Evolutionary conservation across 805 yeast species (phyloP).

Genomic region (Lachancea fermentati): DNA sequence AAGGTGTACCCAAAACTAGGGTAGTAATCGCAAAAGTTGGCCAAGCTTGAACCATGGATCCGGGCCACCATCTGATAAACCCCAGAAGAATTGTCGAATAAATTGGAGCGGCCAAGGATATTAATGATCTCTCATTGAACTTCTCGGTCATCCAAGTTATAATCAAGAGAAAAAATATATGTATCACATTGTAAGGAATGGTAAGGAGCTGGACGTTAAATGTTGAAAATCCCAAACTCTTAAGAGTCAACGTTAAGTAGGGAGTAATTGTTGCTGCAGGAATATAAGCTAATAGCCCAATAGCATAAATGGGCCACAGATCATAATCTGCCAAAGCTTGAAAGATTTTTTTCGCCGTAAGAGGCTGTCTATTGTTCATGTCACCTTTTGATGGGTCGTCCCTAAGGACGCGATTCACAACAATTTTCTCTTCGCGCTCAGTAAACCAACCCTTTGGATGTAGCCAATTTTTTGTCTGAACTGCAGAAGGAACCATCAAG

Average conservation of each 20-base stretch:
- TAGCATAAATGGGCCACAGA: slow-evolving; percentile 50
- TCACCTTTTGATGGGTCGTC: slow-evolving; percentile 68
- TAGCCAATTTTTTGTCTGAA: slow-evolving; percentile 46
- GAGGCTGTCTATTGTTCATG: slow-evolving; percentile 56
- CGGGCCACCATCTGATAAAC: slow-evolving; percentile 36
- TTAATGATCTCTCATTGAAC: slow-evolving; percentile 27
- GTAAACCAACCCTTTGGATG: slow-evolving; percentile 51
- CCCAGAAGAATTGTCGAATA: slow-evolving; percentile 34
- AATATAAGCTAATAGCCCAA: slow-evolving; percentile 41
- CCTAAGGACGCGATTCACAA: slow-evolving; percentile 52
- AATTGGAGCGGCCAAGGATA: slow-evolving; percentile 26
- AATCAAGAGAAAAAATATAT: slow-evolving; percentile 32
- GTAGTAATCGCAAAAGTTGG: slow-evolving; percentile 34
- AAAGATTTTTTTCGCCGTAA: slow-evolving; percentile 36
- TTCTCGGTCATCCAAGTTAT: slow-evolving; percentile 37
- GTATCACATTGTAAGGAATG: slow-evolving; percentile 44
- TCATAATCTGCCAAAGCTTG: slow-evolving; percentile 43
- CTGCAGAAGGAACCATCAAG: slow-evolving; percentile 53
- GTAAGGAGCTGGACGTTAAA: slow-evolving; percentile 46
- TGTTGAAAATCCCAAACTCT: slow-evolving; percentile 45
- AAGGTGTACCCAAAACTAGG: slow-evolving; percentile 37
- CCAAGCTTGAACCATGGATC: slow-evolving; percentile 35
- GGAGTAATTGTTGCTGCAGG: slow-evolving; percentile 32
- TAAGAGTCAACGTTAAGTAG: slow-evolving; percentile 46
- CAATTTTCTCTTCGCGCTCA: slow-evolving; percentile 49